These are phyloP conservation scores for Gentiana straminea DNA, from an alignment of 257 asterid genomes.

Conservation along the genomic window DNA sequence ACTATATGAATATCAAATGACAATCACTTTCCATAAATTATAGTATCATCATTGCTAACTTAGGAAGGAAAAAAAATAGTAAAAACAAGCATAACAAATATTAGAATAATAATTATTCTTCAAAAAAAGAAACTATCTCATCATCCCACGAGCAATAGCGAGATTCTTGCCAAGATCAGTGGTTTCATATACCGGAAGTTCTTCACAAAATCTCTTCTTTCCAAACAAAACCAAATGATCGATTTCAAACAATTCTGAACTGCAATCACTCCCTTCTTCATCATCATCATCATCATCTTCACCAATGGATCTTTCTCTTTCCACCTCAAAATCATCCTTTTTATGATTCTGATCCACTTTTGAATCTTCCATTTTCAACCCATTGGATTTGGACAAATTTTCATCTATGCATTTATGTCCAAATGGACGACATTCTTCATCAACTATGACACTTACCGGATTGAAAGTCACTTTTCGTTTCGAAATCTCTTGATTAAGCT, in stretches of 20 bases:
- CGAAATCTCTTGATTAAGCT: slow-evolving; percentile 12
- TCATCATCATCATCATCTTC: slow-evolving; percentile 20
- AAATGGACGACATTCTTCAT: slow-evolving; percentile 33
- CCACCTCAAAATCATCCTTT: too few species aligned
- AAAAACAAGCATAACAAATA: slow-evolving; percentile 8
- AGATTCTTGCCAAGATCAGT: slow-evolving; percentile 43
- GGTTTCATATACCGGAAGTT: slow-evolving; percentile 83
- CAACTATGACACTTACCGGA: slow-evolving; percentile 17
- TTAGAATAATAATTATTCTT: slow-evolving; percentile 6
- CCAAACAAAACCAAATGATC: slow-evolving; percentile 49
- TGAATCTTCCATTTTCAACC: too few species aligned
- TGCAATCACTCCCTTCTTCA: slow-evolving; percentile 57
- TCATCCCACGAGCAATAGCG: slow-evolving; percentile 42
- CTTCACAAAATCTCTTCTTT: slow-evolving; percentile 43
- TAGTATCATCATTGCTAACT: too few species aligned
- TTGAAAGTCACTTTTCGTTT: slow-evolving; percentile 58
- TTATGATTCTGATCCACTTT: too few species aligned
- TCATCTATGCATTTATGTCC: slow-evolving; percentile 18
- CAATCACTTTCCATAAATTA: too few species aligned
- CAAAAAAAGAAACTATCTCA: slow-evolving; percentile 22
- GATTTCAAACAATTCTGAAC: slow-evolving; percentile 82
- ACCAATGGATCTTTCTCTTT: slow-evolving; percentile 4
- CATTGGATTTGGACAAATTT: too few species aligned
- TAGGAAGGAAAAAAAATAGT: background rate
- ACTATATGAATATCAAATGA: too few species aligned